Evolutionary conservation across 2,329 filamentous ascomycete species (phyloP), one percentile per base, ranked within the genome.

Genomic region (Pyrenophora teres): DNA sequence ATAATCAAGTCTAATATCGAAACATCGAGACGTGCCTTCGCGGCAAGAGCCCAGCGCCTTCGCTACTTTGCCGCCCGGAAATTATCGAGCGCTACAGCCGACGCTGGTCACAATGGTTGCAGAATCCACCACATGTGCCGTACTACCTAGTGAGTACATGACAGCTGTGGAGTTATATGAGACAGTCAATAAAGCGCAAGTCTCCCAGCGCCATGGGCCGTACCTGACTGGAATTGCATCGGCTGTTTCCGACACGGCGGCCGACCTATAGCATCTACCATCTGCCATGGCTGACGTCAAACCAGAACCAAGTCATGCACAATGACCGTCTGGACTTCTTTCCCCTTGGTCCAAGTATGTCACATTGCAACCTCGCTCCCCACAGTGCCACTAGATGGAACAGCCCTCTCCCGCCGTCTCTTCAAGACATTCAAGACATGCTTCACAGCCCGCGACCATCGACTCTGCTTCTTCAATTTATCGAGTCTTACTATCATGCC

Each of bases 171-270:
- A 30, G 27, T 12, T 10, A 30, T 30, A 30, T 37, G 38, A 48
- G 38, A 47, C 38, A 30, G 23, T 31, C 32, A 16, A 31, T n/a
- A 38, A 13, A 36, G 30, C 21, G 18, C 41, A 30, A 18, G 18
- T 4, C 42, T 39, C 23, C 49, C 43, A 40, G 15, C 19, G 27
- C 32, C 16, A 27, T 32, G 43, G 49, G 38, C n/a, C 47, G 49
- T 47, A 41, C 49, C 49, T 52, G 44, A 46, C 15, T 51, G 38
- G 38, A 41, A 30, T 32, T 32, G 27, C 27, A 30, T 30, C 27
- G 27, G 27, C 27, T 30, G 38, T 38, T 47, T 42, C 43, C 37
- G 32, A 40, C 31, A 32, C 15, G 15, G 25, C 25, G 43, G 18
- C 15, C 25, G 35, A 36, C 43, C 37, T 40, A 33, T 47, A n/a